Percentiles rank a stretch among this genome's conserved stretches.
These are phyloP conservation scores for Zygoascus bituminiphila DNA, from an alignment of 805 yeast species.

Conservation along the genomic window DNA sequence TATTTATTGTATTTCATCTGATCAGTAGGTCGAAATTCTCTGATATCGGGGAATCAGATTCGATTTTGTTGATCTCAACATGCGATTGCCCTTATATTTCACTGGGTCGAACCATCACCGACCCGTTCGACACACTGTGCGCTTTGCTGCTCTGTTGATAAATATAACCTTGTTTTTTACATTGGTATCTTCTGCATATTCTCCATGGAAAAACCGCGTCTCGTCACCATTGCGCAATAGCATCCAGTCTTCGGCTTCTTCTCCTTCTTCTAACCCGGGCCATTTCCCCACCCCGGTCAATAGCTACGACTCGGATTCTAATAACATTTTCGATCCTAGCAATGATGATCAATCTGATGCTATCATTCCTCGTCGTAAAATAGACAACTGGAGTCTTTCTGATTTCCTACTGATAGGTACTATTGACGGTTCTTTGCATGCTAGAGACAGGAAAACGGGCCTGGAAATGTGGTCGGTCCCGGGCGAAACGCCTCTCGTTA, in stretches of 20 bases:
- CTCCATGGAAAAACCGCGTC: background rate
- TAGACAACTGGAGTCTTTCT: constrained; percentile 43
- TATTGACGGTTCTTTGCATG: constrained; percentile 81
- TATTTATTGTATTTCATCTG: no score
- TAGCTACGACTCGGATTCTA: background rate
- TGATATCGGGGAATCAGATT: no score
- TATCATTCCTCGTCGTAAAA: constrained; percentile 3
- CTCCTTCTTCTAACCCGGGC: background rate
- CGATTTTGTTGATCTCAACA: no score
- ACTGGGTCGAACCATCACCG: background rate
- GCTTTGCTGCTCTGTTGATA: no score
- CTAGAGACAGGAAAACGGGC: constrained; percentile 68
- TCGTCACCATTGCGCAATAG: background rate
- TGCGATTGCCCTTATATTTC: background rate
- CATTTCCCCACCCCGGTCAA: background rate
- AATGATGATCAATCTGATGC: constrained; percentile 9
- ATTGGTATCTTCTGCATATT: background rate
- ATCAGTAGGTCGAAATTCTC: no score
- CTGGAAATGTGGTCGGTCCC: constrained; percentile 66
- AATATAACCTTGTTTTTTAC: no score
- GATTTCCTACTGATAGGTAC: constrained; percentile 65
- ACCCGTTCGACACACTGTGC: no score
- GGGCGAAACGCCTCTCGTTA: constrained; percentile 56
- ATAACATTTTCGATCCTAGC: background rate
- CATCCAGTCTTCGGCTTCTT: background rate